These are phyloP conservation scores for Phaeolepiota aurea DNA, from an alignment of 768 basidiomycete genomes.

Conservation along the genomic window DNA sequence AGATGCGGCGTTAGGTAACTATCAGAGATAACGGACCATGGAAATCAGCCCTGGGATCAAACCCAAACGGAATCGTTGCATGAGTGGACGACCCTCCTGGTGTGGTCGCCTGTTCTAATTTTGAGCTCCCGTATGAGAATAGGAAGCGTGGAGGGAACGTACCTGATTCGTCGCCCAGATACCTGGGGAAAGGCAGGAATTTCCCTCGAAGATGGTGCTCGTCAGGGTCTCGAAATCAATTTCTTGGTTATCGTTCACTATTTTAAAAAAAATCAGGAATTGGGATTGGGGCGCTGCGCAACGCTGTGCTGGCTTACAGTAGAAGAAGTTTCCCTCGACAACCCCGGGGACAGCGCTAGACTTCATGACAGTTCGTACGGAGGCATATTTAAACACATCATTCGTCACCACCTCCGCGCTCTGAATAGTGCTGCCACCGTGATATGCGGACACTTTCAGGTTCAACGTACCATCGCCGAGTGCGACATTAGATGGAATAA, in stretches of 20 bases:
- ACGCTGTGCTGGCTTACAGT: conserved; percentile 12
- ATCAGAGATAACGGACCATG: conserved; percentile 17
- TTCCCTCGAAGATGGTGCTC: conserved; percentile 18
- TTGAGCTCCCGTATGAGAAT: neutral
- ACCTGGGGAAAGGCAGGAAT: conserved; percentile 19
- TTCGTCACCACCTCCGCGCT: conserved; percentile 21
- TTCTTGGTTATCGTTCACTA: conserved; percentile 23
- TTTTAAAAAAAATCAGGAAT: neutral
- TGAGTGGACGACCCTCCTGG: conserved; percentile 11
- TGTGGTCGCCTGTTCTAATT: conserved; percentile 11
- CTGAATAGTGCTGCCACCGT: conserved; percentile 17
- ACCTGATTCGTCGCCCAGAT: conserved; percentile 30
- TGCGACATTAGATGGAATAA: conserved; percentile 19
- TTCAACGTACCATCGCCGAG: conserved; percentile 21
- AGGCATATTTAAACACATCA: conserved; percentile 21
- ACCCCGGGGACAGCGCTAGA: conserved; percentile 24
- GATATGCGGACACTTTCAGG: conserved; percentile 23
- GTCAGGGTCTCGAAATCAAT: conserved; percentile 27
- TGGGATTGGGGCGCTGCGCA: neutral
- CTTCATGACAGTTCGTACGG: conserved; percentile 24
- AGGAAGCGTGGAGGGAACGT: neutral
- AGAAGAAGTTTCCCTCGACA: conserved; percentile 28
- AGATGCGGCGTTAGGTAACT: too few relatives aligned
- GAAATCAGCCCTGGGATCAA: conserved; percentile 22
- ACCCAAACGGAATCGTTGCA: conserved; percentile 18